Conservation (phyloP, 306 rosid species). For the Trifolium pratense region DNA sequence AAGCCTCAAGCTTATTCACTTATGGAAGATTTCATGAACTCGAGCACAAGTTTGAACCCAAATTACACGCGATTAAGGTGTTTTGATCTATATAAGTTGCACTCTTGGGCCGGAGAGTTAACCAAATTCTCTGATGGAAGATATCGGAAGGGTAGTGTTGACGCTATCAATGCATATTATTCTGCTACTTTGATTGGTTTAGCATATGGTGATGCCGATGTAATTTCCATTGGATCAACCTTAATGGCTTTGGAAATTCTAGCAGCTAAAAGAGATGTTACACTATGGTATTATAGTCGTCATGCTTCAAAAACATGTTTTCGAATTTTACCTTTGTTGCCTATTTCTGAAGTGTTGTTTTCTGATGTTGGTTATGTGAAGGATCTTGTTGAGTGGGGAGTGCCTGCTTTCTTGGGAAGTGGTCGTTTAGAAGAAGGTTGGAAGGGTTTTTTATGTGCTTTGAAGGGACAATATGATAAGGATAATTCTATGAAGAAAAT, state of each 20-base stretch:
- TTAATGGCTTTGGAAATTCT: not conserved
- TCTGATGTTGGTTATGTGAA: no score
- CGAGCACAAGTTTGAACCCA: slow-evolving; percentile 41
- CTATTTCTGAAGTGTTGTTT: no score
- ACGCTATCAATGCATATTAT: not conserved
- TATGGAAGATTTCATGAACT: slow-evolving; percentile 60
- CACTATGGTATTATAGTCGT: no score
- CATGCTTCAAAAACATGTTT: no score
- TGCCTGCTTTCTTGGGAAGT: no score
- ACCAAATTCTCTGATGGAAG: slow-evolving; percentile 36
- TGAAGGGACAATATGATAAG: slow-evolving; percentile 64
- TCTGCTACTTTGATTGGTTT: not conserved
- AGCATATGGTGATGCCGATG: not conserved
- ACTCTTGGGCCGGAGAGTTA: slow-evolving; percentile 74
- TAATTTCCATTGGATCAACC: not conserved
- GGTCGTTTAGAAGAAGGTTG: slow-evolving; percentile 63
- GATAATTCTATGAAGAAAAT: slow-evolving; percentile 55
- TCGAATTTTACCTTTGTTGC: no score
- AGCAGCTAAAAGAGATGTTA: no score
- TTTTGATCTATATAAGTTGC: slow-evolving; percentile 68
- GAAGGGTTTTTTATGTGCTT: slow-evolving; percentile 72
- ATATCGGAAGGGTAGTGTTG: not conserved
- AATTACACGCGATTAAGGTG: slow-evolving; percentile 61
- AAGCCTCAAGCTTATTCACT: slow-evolving; percentile 65
- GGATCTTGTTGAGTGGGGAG: no score